Evolutionary conservation across 2,329 filamentous ascomycete species (phyloP).

Genomic region (Colletotrichum trifolii): DNA sequence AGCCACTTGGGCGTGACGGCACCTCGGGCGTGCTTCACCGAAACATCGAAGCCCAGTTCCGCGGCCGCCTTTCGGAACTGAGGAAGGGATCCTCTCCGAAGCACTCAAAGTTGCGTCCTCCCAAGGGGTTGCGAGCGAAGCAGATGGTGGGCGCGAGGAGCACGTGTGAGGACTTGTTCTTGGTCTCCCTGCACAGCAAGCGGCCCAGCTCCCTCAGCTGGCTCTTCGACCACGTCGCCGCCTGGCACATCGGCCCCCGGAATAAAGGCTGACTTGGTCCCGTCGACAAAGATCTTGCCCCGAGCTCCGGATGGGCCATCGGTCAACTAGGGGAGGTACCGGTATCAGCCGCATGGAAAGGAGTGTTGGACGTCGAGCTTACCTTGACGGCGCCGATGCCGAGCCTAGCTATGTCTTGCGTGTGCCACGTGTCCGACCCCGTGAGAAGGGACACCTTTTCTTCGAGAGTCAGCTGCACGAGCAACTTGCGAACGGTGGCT

Average conservation of each 20-base stretch:
- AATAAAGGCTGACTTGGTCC: slow-evolving; percentile 20
- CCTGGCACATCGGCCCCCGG: slow-evolving; percentile 48
- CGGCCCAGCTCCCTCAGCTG: slow-evolving; percentile 66
- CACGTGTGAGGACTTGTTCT: slow-evolving; percentile 64
- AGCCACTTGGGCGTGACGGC: too few species aligned
- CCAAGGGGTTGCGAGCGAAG: slow-evolving; percentile 70
- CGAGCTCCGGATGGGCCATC: slow-evolving; percentile 23
- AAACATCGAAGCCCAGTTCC: too few species aligned
- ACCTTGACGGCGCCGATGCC: slow-evolving; percentile 8
- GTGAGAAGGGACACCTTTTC: slow-evolving; percentile 18
- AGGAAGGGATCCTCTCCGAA: slow-evolving; percentile 64
- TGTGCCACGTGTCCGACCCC: slow-evolving; percentile 8
- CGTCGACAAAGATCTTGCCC: slow-evolving; percentile 14
- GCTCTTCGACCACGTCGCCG: slow-evolving; percentile 70
- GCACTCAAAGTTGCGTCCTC: slow-evolving; percentile 73
- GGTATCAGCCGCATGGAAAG: too few species aligned
- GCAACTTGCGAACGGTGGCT: too few species aligned
- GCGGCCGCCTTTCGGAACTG: slow-evolving; percentile 1
- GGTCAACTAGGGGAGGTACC: neutral
- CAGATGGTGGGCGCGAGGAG: slow-evolving; percentile 72
- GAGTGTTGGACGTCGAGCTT: fast-evolving
- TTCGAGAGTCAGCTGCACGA: neutral
- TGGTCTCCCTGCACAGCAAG: slow-evolving; percentile 31
- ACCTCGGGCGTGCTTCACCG: too few species aligned
- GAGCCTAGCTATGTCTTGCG: slow-evolving; percentile 5